phyloP scores from a whole-genome alignment of 108 stramenopile species.

The Mediolabrus comicus region DNA sequence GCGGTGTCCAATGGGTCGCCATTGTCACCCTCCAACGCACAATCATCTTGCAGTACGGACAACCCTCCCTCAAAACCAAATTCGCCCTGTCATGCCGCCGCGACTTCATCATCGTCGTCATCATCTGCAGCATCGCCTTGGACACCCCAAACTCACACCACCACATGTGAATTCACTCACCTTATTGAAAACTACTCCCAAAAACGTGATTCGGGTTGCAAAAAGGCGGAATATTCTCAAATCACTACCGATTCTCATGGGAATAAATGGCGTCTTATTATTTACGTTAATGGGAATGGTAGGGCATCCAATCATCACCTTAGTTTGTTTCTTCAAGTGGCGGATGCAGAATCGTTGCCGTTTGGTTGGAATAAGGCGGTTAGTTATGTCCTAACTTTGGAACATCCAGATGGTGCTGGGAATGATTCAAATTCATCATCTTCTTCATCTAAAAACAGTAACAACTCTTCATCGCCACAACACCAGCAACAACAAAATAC shows the following conservation, averaged over 20 bases:
- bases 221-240: constrained; percentile 86
- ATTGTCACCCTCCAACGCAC: not conserved
- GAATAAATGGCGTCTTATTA: constrained; percentile 86
- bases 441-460: constrained; percentile 20
- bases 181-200: constrained; percentile 75
- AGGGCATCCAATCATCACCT: constrained; percentile 85
- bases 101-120: not conserved
- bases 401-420: constrained; percentile 65
- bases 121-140: constrained; percentile 27
- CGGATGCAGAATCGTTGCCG: constrained; percentile 87
- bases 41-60: not conserved
- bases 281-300: constrained; percentile 91
- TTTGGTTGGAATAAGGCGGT: constrained; percentile 93
- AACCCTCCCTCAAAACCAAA: not conserved
- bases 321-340: constrained; percentile 86
- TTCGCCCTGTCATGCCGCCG: not conserved
- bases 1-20: not conserved
- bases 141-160: constrained; percentile 77
- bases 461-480: constrained; percentile 69
- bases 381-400: constrained; percentile 81
- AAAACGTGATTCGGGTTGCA: constrained; percentile 89
- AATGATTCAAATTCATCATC: not conserved
- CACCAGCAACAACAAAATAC: constrained; percentile 57
- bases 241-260: constrained; percentile 81
- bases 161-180: constrained; percentile 89